Conservation (phyloP, 148 eudicot genomes). For the Heliosperma pusillum region DNA sequence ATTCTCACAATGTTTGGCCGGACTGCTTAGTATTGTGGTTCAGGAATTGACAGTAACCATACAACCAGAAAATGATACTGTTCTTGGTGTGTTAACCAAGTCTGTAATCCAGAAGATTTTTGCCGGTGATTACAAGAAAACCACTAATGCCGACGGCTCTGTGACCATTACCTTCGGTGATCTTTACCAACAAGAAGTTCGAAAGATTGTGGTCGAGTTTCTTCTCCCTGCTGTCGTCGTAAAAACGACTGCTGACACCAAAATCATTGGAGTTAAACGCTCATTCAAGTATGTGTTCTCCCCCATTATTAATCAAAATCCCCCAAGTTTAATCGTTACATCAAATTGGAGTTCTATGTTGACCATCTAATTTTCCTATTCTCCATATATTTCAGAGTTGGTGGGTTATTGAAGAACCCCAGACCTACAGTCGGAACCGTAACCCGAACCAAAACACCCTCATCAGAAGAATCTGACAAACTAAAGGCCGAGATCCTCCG, state of each 20-base stretch:
- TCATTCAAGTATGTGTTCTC: slow-evolving; percentile 10
- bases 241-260: not conserved
- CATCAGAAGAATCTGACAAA: slow-evolving; percentile 4
- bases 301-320: not conserved
- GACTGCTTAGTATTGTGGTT: slow-evolving; percentile 21
- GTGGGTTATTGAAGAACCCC: not conserved
- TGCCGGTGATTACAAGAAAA: slow-evolving; percentile 9
- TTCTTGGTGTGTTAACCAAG: not conserved
- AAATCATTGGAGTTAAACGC: slow-evolving; percentile 6
- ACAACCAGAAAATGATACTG: not conserved
- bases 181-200: slow-evolving; percentile 27
- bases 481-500: slow-evolving; percentile 21
- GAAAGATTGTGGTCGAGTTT: slow-evolving; percentile 21
- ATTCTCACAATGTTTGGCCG: slow-evolving; percentile 25
- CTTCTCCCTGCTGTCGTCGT: slow-evolving; percentile 5
- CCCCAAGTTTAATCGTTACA: not conserved
- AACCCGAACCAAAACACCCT: slow-evolving; percentile 1
- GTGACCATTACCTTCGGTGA: slow-evolving; percentile 23
- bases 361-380: not conserved
- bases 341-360: not conserved
- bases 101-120: slow-evolving; percentile 8
- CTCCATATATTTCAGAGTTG: not conserved
- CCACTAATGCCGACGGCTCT: not conserved
- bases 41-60: slow-evolving; percentile 3
- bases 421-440: not conserved